These are phyloP conservation scores for Backusella australiensis DNA, from an alignment of 192 early-diverging fungal species.

Conservation along the genomic window DNA sequence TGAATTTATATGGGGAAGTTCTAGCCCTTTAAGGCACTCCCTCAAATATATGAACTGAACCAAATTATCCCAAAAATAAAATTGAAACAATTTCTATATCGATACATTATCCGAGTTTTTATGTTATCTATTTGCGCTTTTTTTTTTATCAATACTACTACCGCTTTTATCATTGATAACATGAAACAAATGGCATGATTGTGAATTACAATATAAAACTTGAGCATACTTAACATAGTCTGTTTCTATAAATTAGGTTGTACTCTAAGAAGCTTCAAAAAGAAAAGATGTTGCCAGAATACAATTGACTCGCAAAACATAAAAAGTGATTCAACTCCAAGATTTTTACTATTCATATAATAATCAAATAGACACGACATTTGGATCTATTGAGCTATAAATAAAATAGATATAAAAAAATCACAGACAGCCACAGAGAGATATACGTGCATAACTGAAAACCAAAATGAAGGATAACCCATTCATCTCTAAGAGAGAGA, in stretches of 20 bases:
- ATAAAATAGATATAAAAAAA: background rate
- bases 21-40: background rate
- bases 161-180: background rate
- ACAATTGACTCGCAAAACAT: background rate
- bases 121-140: background rate
- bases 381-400: background rate
- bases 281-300: background rate
- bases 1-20: constrained; percentile 8
- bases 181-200: background rate
- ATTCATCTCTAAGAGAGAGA: too few relatives aligned
- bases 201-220: background rate
- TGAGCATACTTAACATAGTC: background rate
- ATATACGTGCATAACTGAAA: background rate
- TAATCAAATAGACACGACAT: too few relatives aligned
- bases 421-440: background rate
- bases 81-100: constrained; percentile 4
- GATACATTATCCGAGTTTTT: background rate
- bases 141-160: background rate
- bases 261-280: background rate
- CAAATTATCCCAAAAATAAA: background rate
- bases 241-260: background rate
- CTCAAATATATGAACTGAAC: background rate
- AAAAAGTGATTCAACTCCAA: background rate
- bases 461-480: background rate
- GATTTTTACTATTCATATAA: too few relatives aligned